Conservation (phyloP, 805 yeast species). For the Saturnispora quitensis region DNA sequence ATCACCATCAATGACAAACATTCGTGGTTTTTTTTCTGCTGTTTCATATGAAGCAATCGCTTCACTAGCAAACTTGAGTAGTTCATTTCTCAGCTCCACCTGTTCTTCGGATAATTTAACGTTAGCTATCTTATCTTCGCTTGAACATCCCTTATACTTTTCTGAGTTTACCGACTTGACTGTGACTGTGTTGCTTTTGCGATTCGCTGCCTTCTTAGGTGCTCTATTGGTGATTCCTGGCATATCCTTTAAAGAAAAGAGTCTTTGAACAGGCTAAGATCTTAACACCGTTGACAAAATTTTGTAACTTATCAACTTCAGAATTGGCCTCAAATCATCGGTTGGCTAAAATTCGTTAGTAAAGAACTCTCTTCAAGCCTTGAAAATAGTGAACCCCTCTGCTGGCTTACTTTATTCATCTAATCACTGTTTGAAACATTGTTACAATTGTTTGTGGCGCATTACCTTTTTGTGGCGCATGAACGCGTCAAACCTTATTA, state of each 20-base stretch:
- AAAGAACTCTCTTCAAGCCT: no score
- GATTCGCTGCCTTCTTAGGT: background rate
- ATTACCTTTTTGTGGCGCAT: background rate
- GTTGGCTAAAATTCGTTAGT: background rate
- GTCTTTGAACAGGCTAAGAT: background rate
- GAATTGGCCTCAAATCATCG: background rate
- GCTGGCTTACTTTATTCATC: no score
- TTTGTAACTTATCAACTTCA: background rate
- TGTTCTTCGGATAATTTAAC: constrained; percentile 33
- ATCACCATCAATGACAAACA: constrained; percentile 38
- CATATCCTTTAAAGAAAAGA: background rate
- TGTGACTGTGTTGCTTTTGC: background rate
- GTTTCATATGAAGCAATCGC: constrained; percentile 15
- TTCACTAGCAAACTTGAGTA: constrained; percentile 25
- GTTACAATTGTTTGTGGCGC: background rate
- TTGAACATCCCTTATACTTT: constrained; percentile 1
- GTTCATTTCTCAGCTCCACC: constrained; percentile 19
- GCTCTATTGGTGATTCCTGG: background rate
- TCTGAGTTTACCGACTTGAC: background rate
- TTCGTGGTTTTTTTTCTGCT: constrained; percentile 21
- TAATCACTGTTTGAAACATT: no score
- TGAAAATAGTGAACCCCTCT: no score
- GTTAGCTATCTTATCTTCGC: constrained; percentile 28
- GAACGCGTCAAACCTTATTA: background rate
- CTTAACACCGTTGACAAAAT: constrained; percentile 6